Evolutionary conservation across 2,329 filamentous ascomycete genomes (phyloP), one percentile per base, ranked within the genome.

Genomic region (Harringtonia lauricola): DNA sequence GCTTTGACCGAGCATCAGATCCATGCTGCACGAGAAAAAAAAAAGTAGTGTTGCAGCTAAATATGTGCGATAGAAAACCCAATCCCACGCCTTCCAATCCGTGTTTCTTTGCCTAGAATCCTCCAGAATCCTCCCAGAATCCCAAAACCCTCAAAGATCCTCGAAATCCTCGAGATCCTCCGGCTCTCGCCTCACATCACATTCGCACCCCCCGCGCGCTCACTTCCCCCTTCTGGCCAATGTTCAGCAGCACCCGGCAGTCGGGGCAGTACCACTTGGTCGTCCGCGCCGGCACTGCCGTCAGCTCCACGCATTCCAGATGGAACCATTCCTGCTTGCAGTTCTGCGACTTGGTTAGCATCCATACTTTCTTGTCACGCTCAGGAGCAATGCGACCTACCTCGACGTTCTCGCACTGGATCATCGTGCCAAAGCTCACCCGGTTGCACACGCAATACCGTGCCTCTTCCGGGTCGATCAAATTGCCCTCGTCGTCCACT

Each of bases 321-420:
- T 92, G 86, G 59, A 90, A 92, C 86, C 86, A 92, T 60, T 90
- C 84, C 49, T 79, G 78, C 53, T 86, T 80, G 64, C 86, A 92
- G 63, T 83, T 66, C 65, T 72, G 55, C 51, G 17, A 18, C 38
- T 26, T 26, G 15, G 42, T 41, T 49, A 48, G 37, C 52, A 47
- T 48, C 46, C 45, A 21, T 40, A 39, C 22, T 5, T n/a, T n/a
- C 13, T 28, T 18, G 15, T 39, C 26, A 3, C 14, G 10, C 19
- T 14, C 24, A 4, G 14, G 15, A 30, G 15, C 3, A 19, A 17
- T 7, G 7, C 22, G 28, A 65, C 78, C 75, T 65, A 85, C 81
- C 62, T 86, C 81, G 36, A 76, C 68, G 54, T 87, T 87, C 55
- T 90, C 85, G 61, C 86, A 92, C 48, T 78, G 76, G 57, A 92